Conservation (phyloP, 2,329 filamentous ascomycete genomes). For the Tetracladium maxilliforme region DNA sequence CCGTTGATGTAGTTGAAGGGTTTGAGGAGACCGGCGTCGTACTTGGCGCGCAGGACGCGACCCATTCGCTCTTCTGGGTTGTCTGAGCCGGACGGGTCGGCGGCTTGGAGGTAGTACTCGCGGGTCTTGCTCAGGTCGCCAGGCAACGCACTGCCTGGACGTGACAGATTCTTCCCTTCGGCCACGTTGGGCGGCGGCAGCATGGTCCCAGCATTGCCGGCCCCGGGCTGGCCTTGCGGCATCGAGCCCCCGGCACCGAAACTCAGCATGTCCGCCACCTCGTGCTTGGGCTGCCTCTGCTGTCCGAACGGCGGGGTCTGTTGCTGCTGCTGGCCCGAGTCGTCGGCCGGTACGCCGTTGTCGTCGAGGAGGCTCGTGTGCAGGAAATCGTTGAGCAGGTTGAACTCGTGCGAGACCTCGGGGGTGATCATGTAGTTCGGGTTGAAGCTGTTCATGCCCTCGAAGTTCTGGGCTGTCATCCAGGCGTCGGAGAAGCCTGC, state of each 20-base stretch:
- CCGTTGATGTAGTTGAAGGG: constrained; percentile 99
- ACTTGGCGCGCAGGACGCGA: constrained; percentile 85
- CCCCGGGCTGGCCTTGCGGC: constrained; percentile 45
- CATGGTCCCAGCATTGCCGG: too few relatives aligned
- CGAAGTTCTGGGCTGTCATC: constrained; percentile 60
- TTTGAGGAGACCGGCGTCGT: constrained; percentile 84
- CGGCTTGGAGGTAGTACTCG: constrained; percentile 94
- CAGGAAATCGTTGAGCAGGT: constrained; percentile 90
- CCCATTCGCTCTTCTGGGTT: constrained; percentile 92
- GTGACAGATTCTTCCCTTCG: too few relatives aligned
- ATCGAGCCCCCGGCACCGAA: too few relatives aligned
- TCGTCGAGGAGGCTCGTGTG: constrained; percentile 86
- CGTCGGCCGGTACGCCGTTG: constrained; percentile 54
- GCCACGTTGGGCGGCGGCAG: too few relatives aligned
- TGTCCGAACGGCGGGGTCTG: constrained; percentile 9
- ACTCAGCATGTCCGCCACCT: too few relatives aligned
- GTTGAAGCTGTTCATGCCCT: constrained; percentile 90
- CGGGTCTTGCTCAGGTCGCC: constrained; percentile 46
- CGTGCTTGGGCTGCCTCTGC: constrained; percentile 15
- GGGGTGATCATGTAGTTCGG: constrained; percentile 91
- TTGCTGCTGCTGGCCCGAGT: too few relatives aligned
- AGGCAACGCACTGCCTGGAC: constrained; percentile 46
- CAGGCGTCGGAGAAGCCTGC: constrained; percentile 72
- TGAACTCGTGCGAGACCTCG: constrained; percentile 93
- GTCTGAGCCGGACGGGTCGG: constrained; percentile 77